phyloP scores from a whole-genome alignment of 805 yeast genomes.

The Naumovozyma dairenensis region DNA sequence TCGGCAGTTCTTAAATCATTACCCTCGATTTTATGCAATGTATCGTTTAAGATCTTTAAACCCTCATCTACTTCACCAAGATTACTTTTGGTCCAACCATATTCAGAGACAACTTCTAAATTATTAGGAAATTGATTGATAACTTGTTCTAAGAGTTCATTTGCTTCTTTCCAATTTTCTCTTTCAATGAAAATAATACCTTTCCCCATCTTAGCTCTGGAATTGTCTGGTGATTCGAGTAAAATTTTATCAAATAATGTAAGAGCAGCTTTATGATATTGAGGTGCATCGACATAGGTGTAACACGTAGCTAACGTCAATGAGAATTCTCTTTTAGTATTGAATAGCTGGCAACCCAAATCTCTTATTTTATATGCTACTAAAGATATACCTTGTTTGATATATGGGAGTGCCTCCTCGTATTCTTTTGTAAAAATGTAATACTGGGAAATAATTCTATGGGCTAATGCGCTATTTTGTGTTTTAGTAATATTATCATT shows the following conservation, averaged over 20 bases:
- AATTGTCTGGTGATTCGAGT: slow-evolving; percentile 34
- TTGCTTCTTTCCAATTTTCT: slow-evolving; percentile 47
- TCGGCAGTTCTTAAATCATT: slow-evolving; percentile 44
- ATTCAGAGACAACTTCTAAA: slow-evolving; percentile 52
- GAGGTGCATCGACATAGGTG: slow-evolving; percentile 84
- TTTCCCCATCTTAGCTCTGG: slow-evolving; percentile 68
- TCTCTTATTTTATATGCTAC: slow-evolving; percentile 39
- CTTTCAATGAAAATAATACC: slow-evolving; percentile 68
- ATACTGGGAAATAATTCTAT: slow-evolving; percentile 54
- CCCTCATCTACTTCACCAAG: slow-evolving; percentile 42
- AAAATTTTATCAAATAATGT: slow-evolving; percentile 60
- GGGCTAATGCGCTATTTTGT: slow-evolving; percentile 45
- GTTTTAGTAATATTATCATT: slow-evolving; percentile 41
- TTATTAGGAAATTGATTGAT: slow-evolving; percentile 41
- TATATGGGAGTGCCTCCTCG: slow-evolving; percentile 47
- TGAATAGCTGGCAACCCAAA: slow-evolving; percentile 38
- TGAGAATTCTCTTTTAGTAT: slow-evolving; percentile 50
- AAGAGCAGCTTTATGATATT: slow-evolving; percentile 67
- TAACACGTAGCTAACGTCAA: slow-evolving; percentile 65
- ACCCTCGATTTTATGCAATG: slow-evolving; percentile 34
- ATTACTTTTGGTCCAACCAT: slow-evolving; percentile 68
- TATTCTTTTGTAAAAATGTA: slow-evolving; percentile 55
- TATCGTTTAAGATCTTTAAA: slow-evolving; percentile 24
- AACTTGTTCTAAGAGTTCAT: slow-evolving; percentile 41
- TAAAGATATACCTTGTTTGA: slow-evolving; percentile 49